Percentiles rank a stretch among this genome's conserved stretches.
Conservation (phyloP, 495 filamentous ascomycete genomes). For the Penicillium pancosmium region DNA sequence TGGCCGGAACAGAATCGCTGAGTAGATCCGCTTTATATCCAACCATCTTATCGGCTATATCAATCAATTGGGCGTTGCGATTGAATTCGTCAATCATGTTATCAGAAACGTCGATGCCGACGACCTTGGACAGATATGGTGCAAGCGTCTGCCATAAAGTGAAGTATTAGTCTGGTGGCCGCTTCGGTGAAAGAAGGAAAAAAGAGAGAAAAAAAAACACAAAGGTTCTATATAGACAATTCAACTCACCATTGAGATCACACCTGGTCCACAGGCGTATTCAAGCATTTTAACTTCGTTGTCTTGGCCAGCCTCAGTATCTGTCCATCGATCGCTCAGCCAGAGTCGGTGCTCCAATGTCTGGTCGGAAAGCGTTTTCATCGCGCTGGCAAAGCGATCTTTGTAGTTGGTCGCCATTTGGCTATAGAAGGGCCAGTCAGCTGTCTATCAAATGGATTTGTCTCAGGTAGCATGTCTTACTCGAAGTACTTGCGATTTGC, state of each 20-base stretch:
- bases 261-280: constrained; percentile 75
- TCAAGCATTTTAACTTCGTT: constrained; percentile 64
- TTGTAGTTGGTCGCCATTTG: constrained; percentile 49
- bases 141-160: constrained; percentile 49
- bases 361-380: constrained; percentile 38
- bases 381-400: constrained; percentile 40
- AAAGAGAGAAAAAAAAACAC: not conserved
- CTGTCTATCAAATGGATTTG: no score
- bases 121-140: constrained; percentile 60
- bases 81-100: constrained; percentile 68
- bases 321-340: constrained; percentile 62
- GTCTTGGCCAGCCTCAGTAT: constrained; percentile 38
- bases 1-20: constrained; percentile 35
- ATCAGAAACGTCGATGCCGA: constrained; percentile 69
- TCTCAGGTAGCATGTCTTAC: constrained; percentile 30
- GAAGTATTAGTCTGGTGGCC: not conserved
- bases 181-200: not conserved
- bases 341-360: constrained; percentile 56
- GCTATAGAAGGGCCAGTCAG: constrained; percentile 27
- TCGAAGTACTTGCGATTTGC: constrained; percentile 57
- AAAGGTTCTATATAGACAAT: no score
- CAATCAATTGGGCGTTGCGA: constrained; percentile 35
- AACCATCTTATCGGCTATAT: constrained; percentile 53
- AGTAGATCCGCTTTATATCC: constrained; percentile 64
- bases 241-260: constrained; percentile 55